These are phyloP conservation scores for Paramarasmius palmivorus DNA, from an alignment of 1,284 basidiomycete species.

Conservation along the genomic window DNA sequence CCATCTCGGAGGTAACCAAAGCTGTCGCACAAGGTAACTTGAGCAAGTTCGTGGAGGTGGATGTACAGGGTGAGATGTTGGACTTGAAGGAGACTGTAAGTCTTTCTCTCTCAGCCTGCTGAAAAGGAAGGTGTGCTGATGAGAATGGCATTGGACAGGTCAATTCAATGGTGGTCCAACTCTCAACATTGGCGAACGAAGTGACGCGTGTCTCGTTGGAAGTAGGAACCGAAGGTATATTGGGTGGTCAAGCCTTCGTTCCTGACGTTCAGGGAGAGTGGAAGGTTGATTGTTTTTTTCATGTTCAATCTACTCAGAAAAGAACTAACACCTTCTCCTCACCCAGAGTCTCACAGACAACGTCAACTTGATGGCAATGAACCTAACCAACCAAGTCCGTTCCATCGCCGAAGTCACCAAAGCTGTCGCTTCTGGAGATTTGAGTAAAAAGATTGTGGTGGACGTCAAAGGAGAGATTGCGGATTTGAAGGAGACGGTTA, in stretches of 20 bases:
- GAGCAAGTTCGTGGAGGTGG: conserved; percentile 88
- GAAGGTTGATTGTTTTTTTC: conserved; percentile 57
- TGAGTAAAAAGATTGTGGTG: conserved; percentile 89
- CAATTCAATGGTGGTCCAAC: conserved; percentile 88
- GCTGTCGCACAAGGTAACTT: conserved; percentile 94
- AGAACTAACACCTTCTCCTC: too few species aligned
- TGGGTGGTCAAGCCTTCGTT: conserved; percentile 92
- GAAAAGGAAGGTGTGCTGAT: too few species aligned
- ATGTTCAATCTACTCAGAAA: neutral
- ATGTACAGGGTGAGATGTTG: conserved; percentile 96
- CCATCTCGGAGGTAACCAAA: conserved; percentile 96
- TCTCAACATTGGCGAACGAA: conserved; percentile 83
- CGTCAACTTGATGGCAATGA: conserved; percentile 90
- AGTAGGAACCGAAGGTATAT: conserved; percentile 93
- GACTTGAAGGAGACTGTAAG: conserved; percentile 84
- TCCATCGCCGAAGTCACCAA: conserved; percentile 87
- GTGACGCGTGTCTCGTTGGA: conserved; percentile 78
- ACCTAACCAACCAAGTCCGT: conserved; percentile 90
- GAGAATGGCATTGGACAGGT: conserved; percentile 28
- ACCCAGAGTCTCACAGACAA: conserved; percentile 70
- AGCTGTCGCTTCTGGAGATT: conserved; percentile 86
- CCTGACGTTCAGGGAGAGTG: conserved; percentile 90
- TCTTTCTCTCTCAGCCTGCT: too few species aligned
- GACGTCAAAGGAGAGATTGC: conserved; percentile 90
- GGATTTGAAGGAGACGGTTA: conserved; percentile 85